Conservation (phyloP, 371 early-diverging fungal genomes). For the Apophysomyces elegans region DNA sequence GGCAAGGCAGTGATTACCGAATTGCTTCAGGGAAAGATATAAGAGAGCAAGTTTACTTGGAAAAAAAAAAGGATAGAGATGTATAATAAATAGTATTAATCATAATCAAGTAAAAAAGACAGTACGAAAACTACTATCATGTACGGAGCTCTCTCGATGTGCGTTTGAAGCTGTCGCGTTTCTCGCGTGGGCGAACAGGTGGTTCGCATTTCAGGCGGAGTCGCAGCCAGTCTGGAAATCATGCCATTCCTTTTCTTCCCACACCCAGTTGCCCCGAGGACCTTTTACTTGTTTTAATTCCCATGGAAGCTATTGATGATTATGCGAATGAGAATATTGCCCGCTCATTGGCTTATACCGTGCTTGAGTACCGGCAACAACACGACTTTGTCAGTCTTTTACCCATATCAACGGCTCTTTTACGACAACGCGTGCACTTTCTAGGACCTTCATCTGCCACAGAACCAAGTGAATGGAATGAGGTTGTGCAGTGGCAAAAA, state of each 20-base stretch:
- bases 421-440: slow-evolving; percentile 42
- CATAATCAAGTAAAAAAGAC: too few species aligned
- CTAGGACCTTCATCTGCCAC: slow-evolving; percentile 20
- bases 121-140: too few species aligned
- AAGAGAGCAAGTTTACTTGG: slow-evolving; percentile 14
- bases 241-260: slow-evolving; percentile 7
- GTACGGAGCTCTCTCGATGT: too few species aligned
- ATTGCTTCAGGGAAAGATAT: slow-evolving; percentile 49
- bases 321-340: slow-evolving; percentile 54
- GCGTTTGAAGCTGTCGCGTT: too few species aligned
- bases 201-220: too few species aligned
- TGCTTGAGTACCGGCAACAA: slow-evolving; percentile 41
- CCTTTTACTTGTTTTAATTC: slow-evolving; percentile 14
- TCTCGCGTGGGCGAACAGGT: too few species aligned
- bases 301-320: slow-evolving; percentile 57
- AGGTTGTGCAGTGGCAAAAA: slow-evolving; percentile 46
- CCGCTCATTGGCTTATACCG: slow-evolving; percentile 49
- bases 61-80: not conserved
- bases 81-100: slow-evolving; percentile 3
- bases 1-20: slow-evolving; percentile 36
- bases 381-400: slow-evolving; percentile 35
- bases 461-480: slow-evolving; percentile 32
- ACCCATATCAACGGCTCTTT: slow-evolving; percentile 35
- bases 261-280: slow-evolving; percentile 3
- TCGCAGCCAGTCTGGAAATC: not conserved